These are phyloP conservation scores for Scytalidium sp. DNA, from an alignment of 2,329 filamentous ascomycete species.

Conservation along the genomic window DNA sequence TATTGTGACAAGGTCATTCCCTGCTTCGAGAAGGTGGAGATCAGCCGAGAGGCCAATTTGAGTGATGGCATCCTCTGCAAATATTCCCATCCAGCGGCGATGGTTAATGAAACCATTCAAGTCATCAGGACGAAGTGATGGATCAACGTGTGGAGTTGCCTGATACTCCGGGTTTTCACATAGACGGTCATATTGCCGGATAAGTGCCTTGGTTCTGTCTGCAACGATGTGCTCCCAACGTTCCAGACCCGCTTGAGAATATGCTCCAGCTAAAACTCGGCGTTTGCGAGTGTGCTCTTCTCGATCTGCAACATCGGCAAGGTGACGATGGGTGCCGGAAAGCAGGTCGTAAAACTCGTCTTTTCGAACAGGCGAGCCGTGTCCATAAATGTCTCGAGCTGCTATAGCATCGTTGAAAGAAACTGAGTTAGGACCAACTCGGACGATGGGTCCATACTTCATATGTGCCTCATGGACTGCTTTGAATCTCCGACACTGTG, in stretches of 20 bases:
- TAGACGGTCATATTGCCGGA: slow-evolving; percentile 38
- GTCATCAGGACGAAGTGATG: slow-evolving; percentile 19
- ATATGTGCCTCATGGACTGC: too few species aligned
- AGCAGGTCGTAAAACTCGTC: slow-evolving; percentile 40
- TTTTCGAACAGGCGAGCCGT: slow-evolving; percentile 47
- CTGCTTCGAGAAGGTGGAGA: slow-evolving; percentile 46
- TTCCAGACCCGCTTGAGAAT: slow-evolving; percentile 49
- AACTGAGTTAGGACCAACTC: too few species aligned
- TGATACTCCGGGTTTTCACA: too few species aligned
- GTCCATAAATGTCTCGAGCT: slow-evolving; percentile 40
- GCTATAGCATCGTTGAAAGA: too few species aligned
- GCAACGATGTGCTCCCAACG: slow-evolving; percentile 51
- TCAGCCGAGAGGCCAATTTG: slow-evolving; percentile 49
- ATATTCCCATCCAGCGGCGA: slow-evolving; percentile 49
- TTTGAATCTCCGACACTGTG: too few species aligned
- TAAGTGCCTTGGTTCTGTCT: slow-evolving; percentile 42
- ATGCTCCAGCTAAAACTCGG: slow-evolving; percentile 45
- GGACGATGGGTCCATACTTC: too few species aligned
- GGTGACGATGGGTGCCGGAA: slow-evolving; percentile 44
- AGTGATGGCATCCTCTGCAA: slow-evolving; percentile 51
- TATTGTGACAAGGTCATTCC: slow-evolving; percentile 39
- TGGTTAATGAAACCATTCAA: slow-evolving; percentile 44
- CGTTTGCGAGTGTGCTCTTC: slow-evolving; percentile 47
- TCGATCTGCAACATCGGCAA: slow-evolving; percentile 50
- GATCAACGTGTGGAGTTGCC: slow-evolving; percentile 27